phyloP scores from a whole-genome alignment of 192 early-diverging fungal genomes.

The Coemansia nantahalensis region DNA sequence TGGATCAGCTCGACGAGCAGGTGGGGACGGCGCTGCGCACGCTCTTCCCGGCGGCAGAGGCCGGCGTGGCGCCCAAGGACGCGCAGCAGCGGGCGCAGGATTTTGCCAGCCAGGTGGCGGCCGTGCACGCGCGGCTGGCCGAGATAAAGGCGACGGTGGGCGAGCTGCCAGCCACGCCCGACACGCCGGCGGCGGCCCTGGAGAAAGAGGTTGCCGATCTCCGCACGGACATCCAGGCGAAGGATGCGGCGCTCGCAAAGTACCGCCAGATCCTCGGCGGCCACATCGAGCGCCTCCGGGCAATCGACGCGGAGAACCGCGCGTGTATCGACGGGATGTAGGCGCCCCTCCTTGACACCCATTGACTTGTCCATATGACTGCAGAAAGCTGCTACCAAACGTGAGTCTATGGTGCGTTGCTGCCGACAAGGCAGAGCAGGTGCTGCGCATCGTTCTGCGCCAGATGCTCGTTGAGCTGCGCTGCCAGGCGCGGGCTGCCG shows the following conservation, averaged over 20 bases:
- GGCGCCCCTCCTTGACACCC: too few relatives aligned
- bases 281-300: conserved; percentile 4
- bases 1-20: conserved; percentile 30
- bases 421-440: conserved; percentile 1
- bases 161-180: conserved; percentile 2
- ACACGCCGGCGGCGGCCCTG: not conserved
- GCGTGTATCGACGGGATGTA: conserved; percentile 4
- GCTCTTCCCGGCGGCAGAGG: conserved; percentile 29
- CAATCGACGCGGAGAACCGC: conserved; percentile 19
- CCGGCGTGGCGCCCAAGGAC: conserved; percentile 3
- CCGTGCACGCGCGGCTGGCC: conserved; percentile 21
- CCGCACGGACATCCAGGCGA: conserved; percentile 27
- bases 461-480: conserved; percentile 8
- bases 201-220: conserved; percentile 30
- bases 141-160: conserved; percentile 30
- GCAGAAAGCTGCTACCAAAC: too few relatives aligned
- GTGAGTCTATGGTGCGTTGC: too few relatives aligned
- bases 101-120: conserved; percentile 16
- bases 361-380: too few relatives aligned
- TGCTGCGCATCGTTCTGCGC: not conserved
- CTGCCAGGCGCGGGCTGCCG: not conserved
- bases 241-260: conserved; percentile 25
- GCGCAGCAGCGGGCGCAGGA: conserved; percentile 50
- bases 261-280: conserved; percentile 15
- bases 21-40: conserved; percentile 27